Evolutionary conservation across 495 filamentous ascomycete species (phyloP).

Genomic region (Aspergillus asperescens): DNA sequence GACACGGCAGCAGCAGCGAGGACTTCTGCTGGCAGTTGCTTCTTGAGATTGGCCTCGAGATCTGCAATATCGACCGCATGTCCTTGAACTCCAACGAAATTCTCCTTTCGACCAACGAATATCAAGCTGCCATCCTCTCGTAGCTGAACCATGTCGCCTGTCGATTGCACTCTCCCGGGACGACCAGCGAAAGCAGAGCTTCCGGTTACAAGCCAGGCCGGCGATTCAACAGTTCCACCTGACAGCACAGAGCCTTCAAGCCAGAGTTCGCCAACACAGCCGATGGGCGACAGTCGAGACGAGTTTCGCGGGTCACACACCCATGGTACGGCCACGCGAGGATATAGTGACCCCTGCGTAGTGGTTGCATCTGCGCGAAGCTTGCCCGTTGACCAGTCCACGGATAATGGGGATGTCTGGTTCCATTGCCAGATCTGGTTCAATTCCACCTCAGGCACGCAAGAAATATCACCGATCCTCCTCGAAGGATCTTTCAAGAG

Average conservation of each 20-base stretch:
- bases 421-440: slow-evolving; percentile 40
- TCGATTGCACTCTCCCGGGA: slow-evolving; percentile 22
- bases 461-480: slow-evolving; percentile 32
- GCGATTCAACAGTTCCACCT: slow-evolving; percentile 23
- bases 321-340: slow-evolving; percentile 28
- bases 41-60: slow-evolving; percentile 25
- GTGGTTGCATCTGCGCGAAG: slow-evolving; percentile 25
- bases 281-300: slow-evolving; percentile 29
- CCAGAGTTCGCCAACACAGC: slow-evolving; percentile 32
- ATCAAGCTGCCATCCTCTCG: slow-evolving; percentile 26
- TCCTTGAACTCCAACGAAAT: slow-evolving; percentile 27
- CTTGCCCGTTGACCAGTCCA: slow-evolving; percentile 21
- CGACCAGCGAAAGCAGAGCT: slow-evolving; percentile 26
- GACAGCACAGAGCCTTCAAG: slow-evolving; percentile 25
- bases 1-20: slow-evolving; percentile 25
- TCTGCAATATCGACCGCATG: slow-evolving; percentile 34
- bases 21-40: slow-evolving; percentile 25
- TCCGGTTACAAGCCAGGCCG: slow-evolving; percentile 34
- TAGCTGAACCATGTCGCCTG: slow-evolving; percentile 32
- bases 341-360: slow-evolving; percentile 28
- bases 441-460: slow-evolving; percentile 32
- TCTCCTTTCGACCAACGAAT: slow-evolving; percentile 31
- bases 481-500: slow-evolving; percentile 23
- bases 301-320: slow-evolving; percentile 31
- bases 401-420: slow-evolving; percentile 22